These are phyloP conservation scores for Paraglomus occultum DNA, from an alignment of 192 early-diverging fungal genomes.

Conservation along the genomic window DNA sequence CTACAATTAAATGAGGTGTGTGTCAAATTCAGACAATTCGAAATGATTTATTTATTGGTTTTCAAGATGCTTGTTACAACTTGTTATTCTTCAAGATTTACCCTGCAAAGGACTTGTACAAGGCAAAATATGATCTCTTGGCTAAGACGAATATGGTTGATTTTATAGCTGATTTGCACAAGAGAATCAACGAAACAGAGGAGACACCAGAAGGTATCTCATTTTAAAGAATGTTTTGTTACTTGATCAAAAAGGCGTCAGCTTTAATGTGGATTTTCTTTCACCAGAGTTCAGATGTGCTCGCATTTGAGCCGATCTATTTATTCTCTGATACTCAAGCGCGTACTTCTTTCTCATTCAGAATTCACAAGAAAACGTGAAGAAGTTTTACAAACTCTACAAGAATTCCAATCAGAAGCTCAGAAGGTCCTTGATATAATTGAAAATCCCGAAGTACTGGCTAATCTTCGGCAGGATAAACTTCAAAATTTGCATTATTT, in stretches of 20 bases:
- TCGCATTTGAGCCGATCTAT: no score
- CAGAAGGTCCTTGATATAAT: slow-evolving; percentile 86
- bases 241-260: no score
- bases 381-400: slow-evolving; percentile 70
- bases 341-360: slow-evolving; percentile 13
- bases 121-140: slow-evolving; percentile 89
- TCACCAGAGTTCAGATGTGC: no score
- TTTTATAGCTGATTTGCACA: slow-evolving; percentile 82
- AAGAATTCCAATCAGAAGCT: slow-evolving; percentile 71
- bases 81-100: slow-evolving; percentile 60
- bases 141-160: slow-evolving; percentile 93
- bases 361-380: slow-evolving; percentile 72
- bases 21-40: neutral
- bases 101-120: slow-evolving; percentile 66
- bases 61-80: neutral
- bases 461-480: slow-evolving; percentile 91
- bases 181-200: slow-evolving; percentile 74
- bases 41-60: slow-evolving; percentile 10
- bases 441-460: slow-evolving; percentile 87
- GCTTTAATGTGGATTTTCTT: no score
- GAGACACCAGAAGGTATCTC: slow-evolving; percentile 68
- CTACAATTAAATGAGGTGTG: slow-evolving; percentile 71
- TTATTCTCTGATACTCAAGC: no score
- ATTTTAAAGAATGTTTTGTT: neutral
- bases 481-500: slow-evolving; percentile 86